phyloP scores from a whole-genome alignment of 148 eudicot genomes.

The Rhododendron ovatum region DNA sequence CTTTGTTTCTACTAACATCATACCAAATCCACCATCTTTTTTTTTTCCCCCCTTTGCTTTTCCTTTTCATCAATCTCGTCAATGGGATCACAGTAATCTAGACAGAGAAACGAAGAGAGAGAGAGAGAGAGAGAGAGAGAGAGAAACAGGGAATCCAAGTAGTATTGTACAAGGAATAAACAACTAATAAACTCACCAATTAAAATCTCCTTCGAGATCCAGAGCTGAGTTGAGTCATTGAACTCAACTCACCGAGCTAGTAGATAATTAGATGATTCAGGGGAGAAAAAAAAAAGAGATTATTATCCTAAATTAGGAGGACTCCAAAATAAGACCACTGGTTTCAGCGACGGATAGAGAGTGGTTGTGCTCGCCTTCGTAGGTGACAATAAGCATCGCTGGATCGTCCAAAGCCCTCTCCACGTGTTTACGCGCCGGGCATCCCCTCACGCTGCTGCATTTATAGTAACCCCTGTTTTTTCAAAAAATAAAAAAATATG shows the following conservation, averaged over 20 bases:
- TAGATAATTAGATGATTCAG: not conserved
- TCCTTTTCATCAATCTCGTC: not conserved
- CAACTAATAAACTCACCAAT: not conserved
- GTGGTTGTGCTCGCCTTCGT: constrained; percentile 95
- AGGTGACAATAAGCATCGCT: constrained; percentile 75
- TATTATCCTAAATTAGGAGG: constrained; percentile 37
- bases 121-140: not conserved
- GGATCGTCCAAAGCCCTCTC: constrained; percentile 90
- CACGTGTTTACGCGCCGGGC: constrained; percentile 92
- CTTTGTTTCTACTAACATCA: not conserved
- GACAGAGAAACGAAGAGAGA: not conserved
- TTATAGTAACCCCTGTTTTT: constrained; percentile 85
- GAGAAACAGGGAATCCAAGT: not conserved
- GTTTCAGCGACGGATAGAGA: constrained; percentile 46
- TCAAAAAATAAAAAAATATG: not conserved
- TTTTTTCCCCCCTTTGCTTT: not conserved
- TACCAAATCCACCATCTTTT: constrained; percentile 33
- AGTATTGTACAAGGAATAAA: constrained; percentile 11
- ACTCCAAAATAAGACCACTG: constrained; percentile 68
- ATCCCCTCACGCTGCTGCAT: constrained; percentile 89
- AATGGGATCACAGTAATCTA: not conserved
- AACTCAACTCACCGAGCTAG: not conserved
- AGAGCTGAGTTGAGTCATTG: not conserved
- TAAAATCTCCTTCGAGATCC: constrained; percentile 10
- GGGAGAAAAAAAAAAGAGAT: not conserved